Conservation (phyloP, 2,329 filamentous ascomycete species). For the Nannizziopsis barbatae region DNA sequence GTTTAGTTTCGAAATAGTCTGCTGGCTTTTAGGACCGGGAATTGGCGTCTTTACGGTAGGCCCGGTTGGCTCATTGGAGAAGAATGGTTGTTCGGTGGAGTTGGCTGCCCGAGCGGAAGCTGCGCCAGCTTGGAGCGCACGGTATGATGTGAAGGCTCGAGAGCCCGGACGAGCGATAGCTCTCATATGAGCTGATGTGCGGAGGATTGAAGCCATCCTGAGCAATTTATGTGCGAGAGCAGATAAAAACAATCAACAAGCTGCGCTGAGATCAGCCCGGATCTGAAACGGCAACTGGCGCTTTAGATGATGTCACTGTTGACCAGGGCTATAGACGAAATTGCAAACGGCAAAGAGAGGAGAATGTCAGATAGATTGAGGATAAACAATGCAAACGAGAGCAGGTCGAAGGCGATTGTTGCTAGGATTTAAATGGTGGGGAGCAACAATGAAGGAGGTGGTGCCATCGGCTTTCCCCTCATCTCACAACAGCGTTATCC, state of each 20-base stretch:
- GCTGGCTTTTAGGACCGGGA: conserved; percentile 64
- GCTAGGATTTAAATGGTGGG: too few relatives aligned
- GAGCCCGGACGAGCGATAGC: conserved; percentile 21
- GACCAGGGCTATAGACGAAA: too few relatives aligned
- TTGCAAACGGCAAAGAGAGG: too few relatives aligned
- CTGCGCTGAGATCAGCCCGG: neutral
- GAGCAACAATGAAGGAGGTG: too few relatives aligned
- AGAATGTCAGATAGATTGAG: too few relatives aligned
- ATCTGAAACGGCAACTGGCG: neutral
- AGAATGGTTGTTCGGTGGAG: conserved; percentile 38
- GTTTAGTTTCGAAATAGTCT: conserved; percentile 58
- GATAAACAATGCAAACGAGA: too few relatives aligned
- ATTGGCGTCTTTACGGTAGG: conserved; percentile 50
- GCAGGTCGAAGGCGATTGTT: too few relatives aligned
- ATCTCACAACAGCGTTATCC: too few relatives aligned
- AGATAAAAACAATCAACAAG: neutral
- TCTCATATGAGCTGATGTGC: conserved; percentile 28
- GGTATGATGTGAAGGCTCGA: conserved; percentile 8
- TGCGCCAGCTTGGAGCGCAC: conserved; percentile 10
- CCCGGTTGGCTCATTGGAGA: conserved; percentile 48
- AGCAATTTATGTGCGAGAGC: neutral
- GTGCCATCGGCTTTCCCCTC: too few relatives aligned
- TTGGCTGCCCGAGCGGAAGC: conserved; percentile 4
- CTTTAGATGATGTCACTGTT: too few relatives aligned
- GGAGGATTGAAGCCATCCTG: conserved; percentile 29